phyloP scores from a whole-genome alignment of 192 early-diverging fungal genomes.

The Rhizophagus sp. region DNA sequence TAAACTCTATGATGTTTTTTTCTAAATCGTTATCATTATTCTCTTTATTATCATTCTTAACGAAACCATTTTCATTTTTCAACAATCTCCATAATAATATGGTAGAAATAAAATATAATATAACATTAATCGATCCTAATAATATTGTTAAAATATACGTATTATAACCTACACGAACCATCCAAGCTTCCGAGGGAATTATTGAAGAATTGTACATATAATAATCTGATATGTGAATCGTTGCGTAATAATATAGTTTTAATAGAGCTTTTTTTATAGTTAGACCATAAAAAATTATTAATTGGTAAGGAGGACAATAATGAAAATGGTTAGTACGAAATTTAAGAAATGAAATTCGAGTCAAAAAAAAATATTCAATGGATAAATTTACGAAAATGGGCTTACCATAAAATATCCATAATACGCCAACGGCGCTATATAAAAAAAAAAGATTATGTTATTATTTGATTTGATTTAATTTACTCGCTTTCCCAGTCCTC shows the following conservation, averaged over 20 bases:
- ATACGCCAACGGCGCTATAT: no score
- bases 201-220: neutral
- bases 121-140: neutral
- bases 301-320: no score
- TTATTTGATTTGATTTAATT: no score
- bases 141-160: neutral
- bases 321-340: no score
- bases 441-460: no score
- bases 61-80: no score
- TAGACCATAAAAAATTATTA: no score
- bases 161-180: neutral
- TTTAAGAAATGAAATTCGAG: neutral
- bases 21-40: neutral
- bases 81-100: neutral
- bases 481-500: no score
- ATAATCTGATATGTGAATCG: neutral
- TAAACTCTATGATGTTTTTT: no score
- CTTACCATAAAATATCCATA: no score
- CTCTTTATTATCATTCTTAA: neutral
- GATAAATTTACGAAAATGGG: no score
- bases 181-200: neutral
- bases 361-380: no score
- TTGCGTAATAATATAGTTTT: neutral
- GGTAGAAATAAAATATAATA: neutral
- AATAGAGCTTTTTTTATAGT: neutral